Evolutionary conservation across 345 rosid species (phyloP), one percentile per base, ranked within the genome.

Genomic region (Orychophragmus violaceus): DNA sequence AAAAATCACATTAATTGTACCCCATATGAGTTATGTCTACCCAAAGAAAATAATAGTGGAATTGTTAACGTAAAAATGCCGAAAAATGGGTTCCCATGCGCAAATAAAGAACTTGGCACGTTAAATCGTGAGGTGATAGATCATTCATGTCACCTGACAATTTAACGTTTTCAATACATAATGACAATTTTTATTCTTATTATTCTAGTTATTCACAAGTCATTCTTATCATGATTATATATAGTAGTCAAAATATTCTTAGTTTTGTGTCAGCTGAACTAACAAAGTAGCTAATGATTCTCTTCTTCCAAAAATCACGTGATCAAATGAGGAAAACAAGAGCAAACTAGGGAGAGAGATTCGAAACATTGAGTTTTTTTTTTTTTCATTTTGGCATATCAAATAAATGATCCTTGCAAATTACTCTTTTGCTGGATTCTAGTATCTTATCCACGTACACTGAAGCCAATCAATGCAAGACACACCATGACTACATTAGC

Each of bases 381-480:
- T n/a, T n/a, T 35, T 35, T 33, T 25, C 10, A 17, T 45, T 45
- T 59, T n/a, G 25, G 19, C 29, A n/a, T 50, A 59, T 3, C 59
- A 46, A 69, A 22, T 16, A 24, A 57, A 42, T 41, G n/a, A n/a
- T n/a, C n/a, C n/a, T n/a, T n/a, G 8, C 22, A 32, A 4, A 48
- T 24, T 17, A 36, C 6, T 35, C 12, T 62, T 13, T 1, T 37
- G 13, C 22, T 21, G 8, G 37, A 29, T 7, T 33, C n/a, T 23
- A 6, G 39, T 36, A 67, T 42, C 29, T 79, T 69, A 81, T 89
- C 87, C 85, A 55, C 86, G 87, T 70, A 80, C 84, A 22, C 80
- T 72, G 74, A 85, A 86, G 64, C 93, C 89, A 33, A 86, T 69
- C 75, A 76, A 86, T 87, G 93, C 51, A 77, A 36, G 12, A 49